These are phyloP conservation scores for Chlorella sp. DNA, from an alignment of 139 green algal genomes.

Conservation along the genomic window DNA sequence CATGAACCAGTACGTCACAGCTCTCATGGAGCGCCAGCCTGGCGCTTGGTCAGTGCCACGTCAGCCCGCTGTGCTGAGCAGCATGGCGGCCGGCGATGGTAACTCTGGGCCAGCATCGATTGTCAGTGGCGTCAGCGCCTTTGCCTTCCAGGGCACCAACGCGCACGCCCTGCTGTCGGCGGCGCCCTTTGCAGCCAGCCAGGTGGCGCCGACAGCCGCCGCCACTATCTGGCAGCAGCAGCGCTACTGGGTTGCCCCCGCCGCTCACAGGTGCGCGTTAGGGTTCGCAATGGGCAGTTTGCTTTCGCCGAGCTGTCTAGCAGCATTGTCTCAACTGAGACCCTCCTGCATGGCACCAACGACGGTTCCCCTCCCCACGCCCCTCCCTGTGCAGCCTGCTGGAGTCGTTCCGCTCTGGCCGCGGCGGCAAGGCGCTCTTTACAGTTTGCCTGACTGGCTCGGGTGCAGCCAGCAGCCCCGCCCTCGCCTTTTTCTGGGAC, in stretches of 20 bases:
- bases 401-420: neutral
- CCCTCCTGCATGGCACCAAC: too few species aligned
- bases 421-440: neutral
- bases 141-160: slow-evolving; percentile 60
- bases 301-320: neutral
- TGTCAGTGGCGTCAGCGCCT: slow-evolving; percentile 35
- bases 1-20: slow-evolving; percentile 54
- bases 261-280: slow-evolving; percentile 23
- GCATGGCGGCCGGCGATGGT: neutral
- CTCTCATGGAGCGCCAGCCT: slow-evolving; percentile 19
- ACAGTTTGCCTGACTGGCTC: neutral
- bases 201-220: neutral
- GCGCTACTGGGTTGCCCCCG: slow-evolving; percentile 42
- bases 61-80: slow-evolving; percentile 10
- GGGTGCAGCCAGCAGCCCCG: neutral
- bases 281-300: neutral
- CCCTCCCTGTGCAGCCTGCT: slow-evolving; percentile 1
- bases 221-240: slow-evolving; percentile 23
- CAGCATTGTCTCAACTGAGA: too few species aligned
- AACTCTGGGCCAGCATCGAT: neutral
- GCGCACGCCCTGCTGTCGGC: slow-evolving; percentile 38
- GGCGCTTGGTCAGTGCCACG: slow-evolving; percentile 14
- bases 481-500: slow-evolving; percentile 45
- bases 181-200: neutral
- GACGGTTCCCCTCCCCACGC: neutral